These are phyloP conservation scores for Meyerozyma athensensis DNA, from an alignment of 1,139 yeast genomes.

Conservation along the genomic window DNA sequence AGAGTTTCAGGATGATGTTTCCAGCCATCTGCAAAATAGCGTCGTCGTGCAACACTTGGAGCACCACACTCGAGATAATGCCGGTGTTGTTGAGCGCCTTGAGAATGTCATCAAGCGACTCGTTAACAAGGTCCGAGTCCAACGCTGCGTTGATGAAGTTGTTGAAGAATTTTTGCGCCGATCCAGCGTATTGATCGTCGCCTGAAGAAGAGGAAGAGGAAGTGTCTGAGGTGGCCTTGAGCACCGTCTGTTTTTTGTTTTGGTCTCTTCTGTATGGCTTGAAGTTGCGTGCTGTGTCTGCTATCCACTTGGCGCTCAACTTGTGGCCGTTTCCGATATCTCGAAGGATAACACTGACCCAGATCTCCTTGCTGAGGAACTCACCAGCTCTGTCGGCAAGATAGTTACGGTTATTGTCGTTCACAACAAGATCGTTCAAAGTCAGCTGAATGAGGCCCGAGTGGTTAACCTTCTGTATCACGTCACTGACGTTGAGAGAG, in stretches of 20 bases:
- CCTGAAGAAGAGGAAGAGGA: constrained; percentile 7
- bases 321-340: constrained; percentile 30
- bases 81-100: constrained; percentile 31
- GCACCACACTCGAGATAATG: constrained; percentile 24
- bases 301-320: constrained; percentile 26
- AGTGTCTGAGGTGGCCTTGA: constrained; percentile 11
- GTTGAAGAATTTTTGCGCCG: constrained; percentile 29
- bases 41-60: constrained; percentile 23
- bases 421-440: constrained; percentile 21
- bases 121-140: constrained; percentile 21
- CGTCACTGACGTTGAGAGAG: constrained; percentile 18
- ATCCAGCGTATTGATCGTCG: constrained; percentile 23
- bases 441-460: constrained; percentile 27
- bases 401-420: constrained; percentile 25
- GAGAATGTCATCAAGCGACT: constrained; percentile 23
- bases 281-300: constrained; percentile 22
- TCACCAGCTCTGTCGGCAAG: constrained; percentile 25
- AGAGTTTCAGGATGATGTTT: constrained; percentile 23
- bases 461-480: constrained; percentile 15
- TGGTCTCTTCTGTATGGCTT: constrained; percentile 18
- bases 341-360: constrained; percentile 26
- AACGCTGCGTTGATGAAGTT: constrained; percentile 28
- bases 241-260: constrained; percentile 10
- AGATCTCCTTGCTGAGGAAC: constrained; percentile 21
- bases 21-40: constrained; percentile 20